Evolutionary conservation across 2,329 filamentous ascomycete species (phyloP).

Genomic region (Fusarium verrucosum): DNA sequence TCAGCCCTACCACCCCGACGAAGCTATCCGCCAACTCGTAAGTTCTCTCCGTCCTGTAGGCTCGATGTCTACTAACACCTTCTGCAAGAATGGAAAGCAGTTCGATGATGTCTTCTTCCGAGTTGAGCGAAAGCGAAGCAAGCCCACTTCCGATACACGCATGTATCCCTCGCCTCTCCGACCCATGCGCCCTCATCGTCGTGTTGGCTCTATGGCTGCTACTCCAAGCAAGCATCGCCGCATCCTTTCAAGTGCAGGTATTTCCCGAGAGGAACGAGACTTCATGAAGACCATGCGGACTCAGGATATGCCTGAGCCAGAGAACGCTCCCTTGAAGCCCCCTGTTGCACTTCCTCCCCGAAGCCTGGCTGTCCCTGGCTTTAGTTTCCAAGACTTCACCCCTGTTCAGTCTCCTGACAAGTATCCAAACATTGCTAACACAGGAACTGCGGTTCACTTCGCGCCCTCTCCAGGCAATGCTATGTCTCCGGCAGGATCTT

Average conservation of each 20-base stretch:
- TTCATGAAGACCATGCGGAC: background rate
- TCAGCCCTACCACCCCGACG: slow-evolving; percentile 50
- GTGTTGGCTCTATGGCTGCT: background rate
- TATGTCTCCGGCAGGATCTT: slow-evolving; percentile 7
- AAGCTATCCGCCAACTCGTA: slow-evolving; percentile 51
- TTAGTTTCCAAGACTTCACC: slow-evolving; percentile 2
- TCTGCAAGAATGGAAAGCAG: slow-evolving; percentile 46
- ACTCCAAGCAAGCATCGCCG: background rate
- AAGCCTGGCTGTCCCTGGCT: background rate
- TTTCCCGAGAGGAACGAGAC: background rate
- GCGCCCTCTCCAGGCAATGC: background rate
- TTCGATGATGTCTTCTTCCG: slow-evolving; percentile 49
- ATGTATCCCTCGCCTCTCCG: background rate
- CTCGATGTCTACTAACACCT: background rate
- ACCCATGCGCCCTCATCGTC: slow-evolving; percentile 15
- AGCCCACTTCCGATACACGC: slow-evolving; percentile 9
- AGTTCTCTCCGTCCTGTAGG: slow-evolving; percentile 31
- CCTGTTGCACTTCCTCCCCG: background rate
- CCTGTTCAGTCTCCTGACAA: slow-evolving; percentile 15
- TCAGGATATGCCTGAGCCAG: background rate
- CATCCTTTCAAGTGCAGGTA: background rate
- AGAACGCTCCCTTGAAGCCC: background rate
- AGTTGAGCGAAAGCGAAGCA: slow-evolving; percentile 51
- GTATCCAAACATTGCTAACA: background rate
- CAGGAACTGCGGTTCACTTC: slow-evolving; percentile 5